phyloP scores from a whole-genome alignment of 192 early-diverging fungal genomes.

The Entrophospora sp. region DNA sequence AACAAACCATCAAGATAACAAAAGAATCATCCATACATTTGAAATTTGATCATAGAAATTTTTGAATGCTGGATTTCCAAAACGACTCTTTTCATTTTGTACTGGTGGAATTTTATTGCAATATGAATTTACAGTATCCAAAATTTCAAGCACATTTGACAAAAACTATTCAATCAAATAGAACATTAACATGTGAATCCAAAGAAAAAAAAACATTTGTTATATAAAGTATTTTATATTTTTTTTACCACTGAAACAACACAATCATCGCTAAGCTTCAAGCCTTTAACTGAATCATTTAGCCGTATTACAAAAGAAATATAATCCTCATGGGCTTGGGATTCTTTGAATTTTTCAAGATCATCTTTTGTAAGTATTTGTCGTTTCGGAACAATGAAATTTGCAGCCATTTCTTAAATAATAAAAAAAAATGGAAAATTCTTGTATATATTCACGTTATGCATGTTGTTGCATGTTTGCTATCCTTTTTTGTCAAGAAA shows the following conservation, averaged over 20 bases:
- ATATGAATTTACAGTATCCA: slow-evolving; percentile 57
- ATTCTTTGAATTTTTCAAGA: slow-evolving; percentile 64
- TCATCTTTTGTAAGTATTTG: slow-evolving; percentile 82
- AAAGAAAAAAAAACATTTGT: no score
- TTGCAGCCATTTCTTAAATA: not conserved
- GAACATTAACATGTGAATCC: no score
- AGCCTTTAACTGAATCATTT: slow-evolving; percentile 65
- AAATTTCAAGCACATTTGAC: slow-evolving; percentile 47
- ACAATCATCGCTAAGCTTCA: slow-evolving; percentile 44
- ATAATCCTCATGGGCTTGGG: slow-evolving; percentile 51
- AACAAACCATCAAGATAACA: not conserved
- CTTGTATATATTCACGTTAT: no score
- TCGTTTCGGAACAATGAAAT: slow-evolving; percentile 31
- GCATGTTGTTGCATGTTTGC: no score
- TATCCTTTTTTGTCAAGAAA: no score
- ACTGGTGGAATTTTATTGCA: slow-evolving; percentile 62
- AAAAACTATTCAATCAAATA: slow-evolving; percentile 41
- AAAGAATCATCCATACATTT: slow-evolving; percentile 37
- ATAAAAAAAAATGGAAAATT: slow-evolving; percentile 1
- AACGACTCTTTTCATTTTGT: slow-evolving; percentile 69
- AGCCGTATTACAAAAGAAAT: slow-evolving; percentile 62
- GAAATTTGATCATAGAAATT: slow-evolving; percentile 73
- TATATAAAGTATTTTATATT: no score
- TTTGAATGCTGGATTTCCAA: slow-evolving; percentile 93
- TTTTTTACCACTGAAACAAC: slow-evolving; percentile 43